These are phyloP conservation scores for Nakazawaea molendinolei DNA, from an alignment of 805 yeast genomes.

Conservation along the genomic window DNA sequence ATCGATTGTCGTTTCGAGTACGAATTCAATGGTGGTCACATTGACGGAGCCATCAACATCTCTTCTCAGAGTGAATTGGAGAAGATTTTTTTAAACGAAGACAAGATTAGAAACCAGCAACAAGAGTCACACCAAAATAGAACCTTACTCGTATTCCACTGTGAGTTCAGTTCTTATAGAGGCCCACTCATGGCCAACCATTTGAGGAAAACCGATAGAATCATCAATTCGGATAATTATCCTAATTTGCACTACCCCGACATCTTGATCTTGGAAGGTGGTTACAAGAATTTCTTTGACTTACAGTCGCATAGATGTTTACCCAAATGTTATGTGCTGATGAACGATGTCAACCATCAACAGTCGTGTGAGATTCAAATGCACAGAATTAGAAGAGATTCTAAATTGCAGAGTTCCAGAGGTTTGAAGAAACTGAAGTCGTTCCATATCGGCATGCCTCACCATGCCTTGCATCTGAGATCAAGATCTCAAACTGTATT, in stretches of 20 bases:
- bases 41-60: constrained; percentile 73
- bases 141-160: constrained; percentile 74
- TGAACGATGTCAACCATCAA: constrained; percentile 61
- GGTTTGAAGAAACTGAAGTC: constrained; percentile 30
- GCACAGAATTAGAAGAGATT: constrained; percentile 30
- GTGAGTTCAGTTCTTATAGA: constrained; percentile 88
- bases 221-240: constrained; percentile 62
- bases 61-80: constrained; percentile 68
- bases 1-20: constrained; percentile 91
- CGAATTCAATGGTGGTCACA: constrained; percentile 92
- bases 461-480: constrained; percentile 5
- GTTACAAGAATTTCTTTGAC: constrained; percentile 75
- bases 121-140: constrained; percentile 18
- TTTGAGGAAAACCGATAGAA: constrained; percentile 77
- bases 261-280: constrained; percentile 83
- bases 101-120: constrained; percentile 8
- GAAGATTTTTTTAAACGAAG: constrained; percentile 33
- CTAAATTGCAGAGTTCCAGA: constrained; percentile 15
- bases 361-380: constrained; percentile 37
- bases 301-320: constrained; percentile 50
- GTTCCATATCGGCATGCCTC: constrained; percentile 18
- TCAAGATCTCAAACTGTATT: constrained; percentile 10
- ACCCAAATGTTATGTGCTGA: constrained; percentile 78
- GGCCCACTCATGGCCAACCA: constrained; percentile 94
- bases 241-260: constrained; percentile 86